Conservation (phyloP, 495 filamentous ascomycete species). For the Talaromyces adpressus region DNA sequence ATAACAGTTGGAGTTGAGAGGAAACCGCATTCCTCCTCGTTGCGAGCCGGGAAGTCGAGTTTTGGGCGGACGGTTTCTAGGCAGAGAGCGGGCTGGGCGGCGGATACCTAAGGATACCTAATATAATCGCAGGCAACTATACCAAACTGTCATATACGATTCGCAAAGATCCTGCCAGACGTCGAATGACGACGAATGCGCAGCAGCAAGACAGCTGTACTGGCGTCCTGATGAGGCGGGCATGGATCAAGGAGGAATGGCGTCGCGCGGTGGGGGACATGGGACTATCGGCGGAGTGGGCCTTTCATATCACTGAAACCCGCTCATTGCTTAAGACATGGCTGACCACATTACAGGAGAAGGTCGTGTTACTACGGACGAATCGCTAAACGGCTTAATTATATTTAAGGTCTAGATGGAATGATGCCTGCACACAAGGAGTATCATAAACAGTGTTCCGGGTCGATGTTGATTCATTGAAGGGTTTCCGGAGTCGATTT, state of each 20-base stretch:
- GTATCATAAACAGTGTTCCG: background rate
- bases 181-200: slow-evolving; percentile 5
- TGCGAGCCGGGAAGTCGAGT: background rate
- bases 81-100: background rate
- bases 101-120: background rate
- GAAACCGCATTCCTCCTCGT: slow-evolving; percentile 37
- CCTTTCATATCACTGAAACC: background rate
- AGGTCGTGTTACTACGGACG: background rate
- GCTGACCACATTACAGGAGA: background rate
- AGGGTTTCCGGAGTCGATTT: background rate
- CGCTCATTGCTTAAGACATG: background rate
- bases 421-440: background rate
- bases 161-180: slow-evolving; percentile 2
- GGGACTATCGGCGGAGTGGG: slow-evolving; percentile 5
- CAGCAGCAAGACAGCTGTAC: slow-evolving; percentile 9
- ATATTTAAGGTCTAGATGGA: background rate
- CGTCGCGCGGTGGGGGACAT: slow-evolving; percentile 8
- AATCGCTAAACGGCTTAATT: background rate
- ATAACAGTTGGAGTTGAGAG: slow-evolving; percentile 25
- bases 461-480: background rate
- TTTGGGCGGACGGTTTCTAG: background rate
- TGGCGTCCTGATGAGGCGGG: background rate
- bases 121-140: slow-evolving; percentile 3
- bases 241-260: slow-evolving; percentile 8
- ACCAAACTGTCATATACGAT: background rate